Evolutionary conservation across 208 protist genomes (phyloP), one percentile per base, ranked within the genome.

Genomic region (Borovskyia barvae): DNA sequence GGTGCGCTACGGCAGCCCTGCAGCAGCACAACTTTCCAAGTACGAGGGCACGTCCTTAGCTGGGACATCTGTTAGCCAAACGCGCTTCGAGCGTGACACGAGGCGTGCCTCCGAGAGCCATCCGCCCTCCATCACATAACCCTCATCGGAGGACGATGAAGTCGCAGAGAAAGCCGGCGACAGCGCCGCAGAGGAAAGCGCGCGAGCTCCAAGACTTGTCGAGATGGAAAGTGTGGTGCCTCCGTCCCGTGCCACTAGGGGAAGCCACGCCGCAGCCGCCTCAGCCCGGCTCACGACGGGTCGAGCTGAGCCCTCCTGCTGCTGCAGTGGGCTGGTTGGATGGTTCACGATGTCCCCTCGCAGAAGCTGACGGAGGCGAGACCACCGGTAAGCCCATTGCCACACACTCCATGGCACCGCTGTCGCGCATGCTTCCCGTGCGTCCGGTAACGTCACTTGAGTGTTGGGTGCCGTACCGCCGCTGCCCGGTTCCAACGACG

Each of bases 381-480:
- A 46, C 88, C 88, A 94, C 36, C 82, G 77, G 64, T 85, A 83
- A 2, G 77, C 82, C 87, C 87, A 94, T 46, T 94, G 87, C 87
- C 87, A 94, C 15, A 94, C 20, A n/a, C 75, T 90, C 87, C 87
- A 94, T 36, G 87, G 80, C 35, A 94, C 68, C n/a, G 46, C 17
- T 7, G 30, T 12, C 17, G 72, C 72, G 35, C 79, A 79, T 20
- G 82, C 51, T 64, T 84, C 77, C 19, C 87, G 73, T 9, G 59
- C 82, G 49, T 81, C 63, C 26, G 47, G 8, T 0, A 89, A 66
- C 9, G 66, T 63, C 24, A 83, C 69, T 19, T 74, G 75, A 42
- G 68, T 62, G 48, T 69, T 29, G 19, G 66, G 65, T 0, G 59
- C 35, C 7, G 42, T 41, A 8, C 62, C 64, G 14, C 40, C 46